Evolutionary conservation across 2,329 filamentous ascomycete species (phyloP), one percentile per base, ranked within the genome.

Genomic region (Calonectria pteridis): DNA sequence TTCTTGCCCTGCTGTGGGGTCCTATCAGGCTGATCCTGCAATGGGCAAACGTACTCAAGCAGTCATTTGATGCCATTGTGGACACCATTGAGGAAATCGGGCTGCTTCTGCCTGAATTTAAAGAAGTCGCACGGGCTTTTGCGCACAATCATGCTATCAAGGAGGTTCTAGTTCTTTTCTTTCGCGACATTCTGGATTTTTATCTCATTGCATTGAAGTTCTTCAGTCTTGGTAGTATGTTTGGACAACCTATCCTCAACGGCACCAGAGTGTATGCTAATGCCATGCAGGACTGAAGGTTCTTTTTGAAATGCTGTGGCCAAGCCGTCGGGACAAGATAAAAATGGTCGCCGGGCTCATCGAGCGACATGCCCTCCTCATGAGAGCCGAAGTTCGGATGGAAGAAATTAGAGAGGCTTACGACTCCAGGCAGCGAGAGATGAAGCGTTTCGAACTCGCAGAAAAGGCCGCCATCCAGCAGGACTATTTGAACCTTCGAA

Each of bases 1-100:
- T 77, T 0, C 0, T 77, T 2, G 55, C 62, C 18, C 66, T 74
- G 1, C 68, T 77, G 16, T 77, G 75, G 72, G 74, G 75, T 0
- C 74, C 75, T 0, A 71, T 77, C 1, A 74, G 71, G 14, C 37
- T 77, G 0, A 53, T 76, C 3, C 43, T 66, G 14, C 63, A 51
- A 35, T 66, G 46, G 43, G 46, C 63, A 18, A 35, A 66, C 29
- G 50, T 2, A 18, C 31, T 72, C 9, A 73, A 37, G 7, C 20
- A 69, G 3, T 68, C 66, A 1, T 64, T 73, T 29, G 53, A 67
- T 37, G 53, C 50, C 4, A 43, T 73, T 28, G 43, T 64, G 4
- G 55, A 67, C 5, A 31, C 43, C 1, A 16, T 70, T 4, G 62
- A 46, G n/a, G 35, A 67, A 11, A 64, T 73, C n/a, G 72, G 67